phyloP scores from a whole-genome alignment of 2,329 filamentous ascomycete genomes.

The Arthrobotrys musiformis region DNA sequence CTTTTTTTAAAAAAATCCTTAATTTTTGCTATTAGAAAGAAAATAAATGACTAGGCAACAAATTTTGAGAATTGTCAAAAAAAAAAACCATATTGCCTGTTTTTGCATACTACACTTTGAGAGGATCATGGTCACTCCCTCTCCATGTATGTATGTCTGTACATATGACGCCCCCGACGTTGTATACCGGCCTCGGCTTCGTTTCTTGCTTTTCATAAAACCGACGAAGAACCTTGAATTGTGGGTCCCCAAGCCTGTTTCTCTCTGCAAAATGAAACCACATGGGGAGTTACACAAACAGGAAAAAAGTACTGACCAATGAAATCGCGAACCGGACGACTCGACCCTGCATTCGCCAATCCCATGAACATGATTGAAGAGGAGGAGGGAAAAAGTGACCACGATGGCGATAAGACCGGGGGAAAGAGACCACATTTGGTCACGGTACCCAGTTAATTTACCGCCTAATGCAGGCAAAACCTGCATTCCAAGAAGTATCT shows the following conservation, averaged over 20 bases:
- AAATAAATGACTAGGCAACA: too few relatives aligned
- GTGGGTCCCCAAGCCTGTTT: not conserved
- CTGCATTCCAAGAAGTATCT: constrained; percentile 17
- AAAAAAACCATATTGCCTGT: too few relatives aligned
- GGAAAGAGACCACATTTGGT: not conserved
- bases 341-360: constrained; percentile 37
- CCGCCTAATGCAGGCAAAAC: constrained; percentile 44
- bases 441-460: constrained; percentile 21
- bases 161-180: too few relatives aligned
- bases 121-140: too few relatives aligned
- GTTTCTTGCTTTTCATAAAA: constrained; percentile 4
- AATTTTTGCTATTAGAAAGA: too few relatives aligned
- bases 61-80: too few relatives aligned
- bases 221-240: not conserved
- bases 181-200: constrained; percentile 27
- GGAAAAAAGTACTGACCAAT: constrained; percentile 46
- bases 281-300: constrained; percentile 52
- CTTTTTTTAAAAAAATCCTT: too few relatives aligned
- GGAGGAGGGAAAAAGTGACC: not conserved
- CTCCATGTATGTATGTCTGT: too few relatives aligned
- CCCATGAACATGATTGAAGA: constrained; percentile 20
- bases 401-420: constrained; percentile 41
- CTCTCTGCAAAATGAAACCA: constrained; percentile 35
- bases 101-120: too few relatives aligned
- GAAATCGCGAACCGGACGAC: constrained; percentile 5